Conservation (phyloP, 169 alveolate genomes). For the Perkinsus olseni region DNA sequence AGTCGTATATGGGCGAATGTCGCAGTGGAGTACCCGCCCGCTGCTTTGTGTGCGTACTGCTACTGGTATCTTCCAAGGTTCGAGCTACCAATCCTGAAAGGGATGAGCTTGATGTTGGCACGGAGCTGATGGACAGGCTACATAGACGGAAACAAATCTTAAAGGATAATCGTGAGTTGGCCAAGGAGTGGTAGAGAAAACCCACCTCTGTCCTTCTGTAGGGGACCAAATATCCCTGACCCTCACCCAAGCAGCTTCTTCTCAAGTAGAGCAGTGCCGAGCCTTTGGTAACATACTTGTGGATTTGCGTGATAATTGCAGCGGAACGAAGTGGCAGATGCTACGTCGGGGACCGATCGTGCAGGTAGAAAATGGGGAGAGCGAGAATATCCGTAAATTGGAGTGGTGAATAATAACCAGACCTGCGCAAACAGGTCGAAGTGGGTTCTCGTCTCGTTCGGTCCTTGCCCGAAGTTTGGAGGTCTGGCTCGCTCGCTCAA, state of each 20-base stretch:
- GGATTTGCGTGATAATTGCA: neutral
- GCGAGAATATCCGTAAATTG: neutral
- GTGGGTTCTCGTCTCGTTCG: too few species aligned
- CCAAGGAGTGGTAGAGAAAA: neutral
- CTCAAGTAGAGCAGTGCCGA: neutral
- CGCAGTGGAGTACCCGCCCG: too few species aligned
- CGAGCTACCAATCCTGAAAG: neutral
- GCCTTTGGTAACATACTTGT: neutral
- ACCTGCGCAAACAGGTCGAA: neutral
- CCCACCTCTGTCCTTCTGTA: neutral
- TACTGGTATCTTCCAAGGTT: neutral
- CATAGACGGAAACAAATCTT: neutral
- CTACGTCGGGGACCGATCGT: neutral
- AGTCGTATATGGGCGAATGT: too few species aligned
- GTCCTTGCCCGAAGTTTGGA: too few species aligned
- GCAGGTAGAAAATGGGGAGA: neutral
- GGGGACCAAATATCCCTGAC: neutral
- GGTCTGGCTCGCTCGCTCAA: too few species aligned
- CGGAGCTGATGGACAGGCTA: neutral
- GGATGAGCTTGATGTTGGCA: neutral
- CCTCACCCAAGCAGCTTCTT: neutral
- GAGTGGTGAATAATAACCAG: neutral
- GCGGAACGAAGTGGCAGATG: neutral
- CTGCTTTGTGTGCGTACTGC: too few species aligned
- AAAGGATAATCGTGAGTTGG: neutral